phyloP scores from a whole-genome alignment of 108 stramenopile genomes.

The Conticribra guillardii region DNA sequence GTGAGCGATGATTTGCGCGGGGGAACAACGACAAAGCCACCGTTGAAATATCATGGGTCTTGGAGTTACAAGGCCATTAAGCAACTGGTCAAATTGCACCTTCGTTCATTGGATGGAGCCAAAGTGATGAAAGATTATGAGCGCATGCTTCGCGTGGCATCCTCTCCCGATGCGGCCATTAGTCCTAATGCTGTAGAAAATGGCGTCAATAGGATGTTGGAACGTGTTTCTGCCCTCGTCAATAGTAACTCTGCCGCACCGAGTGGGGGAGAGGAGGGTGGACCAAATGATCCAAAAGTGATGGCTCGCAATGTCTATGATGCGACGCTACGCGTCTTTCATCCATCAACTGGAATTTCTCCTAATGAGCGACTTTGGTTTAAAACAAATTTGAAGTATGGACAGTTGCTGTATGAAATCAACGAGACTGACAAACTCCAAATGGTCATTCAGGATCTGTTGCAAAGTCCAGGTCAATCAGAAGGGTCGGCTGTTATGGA shows the following conservation, averaged over 20 bases:
- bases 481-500: conserved; percentile 73
- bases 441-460: conserved; percentile 80
- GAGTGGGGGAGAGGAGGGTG: background rate
- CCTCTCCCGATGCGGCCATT: conserved; percentile 60
- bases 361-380: conserved; percentile 93
- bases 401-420: conserved; percentile 90
- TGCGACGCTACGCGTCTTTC: conserved; percentile 75
- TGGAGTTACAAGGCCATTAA: conserved; percentile 93
- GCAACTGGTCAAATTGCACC: conserved; percentile 87
- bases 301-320: conserved; percentile 76
- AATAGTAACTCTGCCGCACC: conserved; percentile 37
- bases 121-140: conserved; percentile 63
- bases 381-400: conserved; percentile 95
- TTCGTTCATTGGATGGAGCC: conserved; percentile 52
- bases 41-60: conserved; percentile 59
- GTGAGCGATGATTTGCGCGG: conserved; percentile 3
- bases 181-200: conserved; percentile 91
- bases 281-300: conserved; percentile 42
- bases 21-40: conserved; percentile 2
- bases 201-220: conserved; percentile 92
- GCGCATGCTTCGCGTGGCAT: conserved; percentile 75
- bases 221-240: conserved; percentile 77
- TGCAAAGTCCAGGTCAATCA: conserved; percentile 30
- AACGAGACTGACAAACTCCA: conserved; percentile 88
- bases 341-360: conserved; percentile 69